These are phyloP conservation scores for Clitocybe nebularis DNA, from an alignment of 1,284 basidiomycete genomes.

Conservation along the genomic window DNA sequence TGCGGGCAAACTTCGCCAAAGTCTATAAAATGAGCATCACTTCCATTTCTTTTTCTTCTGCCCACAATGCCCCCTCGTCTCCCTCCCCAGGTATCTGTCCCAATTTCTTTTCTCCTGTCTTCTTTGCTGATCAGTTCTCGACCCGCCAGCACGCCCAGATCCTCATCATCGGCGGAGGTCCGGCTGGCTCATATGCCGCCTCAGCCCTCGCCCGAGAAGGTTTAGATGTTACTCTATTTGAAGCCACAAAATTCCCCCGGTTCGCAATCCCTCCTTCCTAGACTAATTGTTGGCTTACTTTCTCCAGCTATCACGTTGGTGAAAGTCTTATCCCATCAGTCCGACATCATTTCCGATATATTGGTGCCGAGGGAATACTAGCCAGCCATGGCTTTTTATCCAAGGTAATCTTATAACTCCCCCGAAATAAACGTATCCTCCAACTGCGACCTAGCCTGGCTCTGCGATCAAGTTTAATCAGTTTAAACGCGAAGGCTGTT, in stretches of 20 bases:
- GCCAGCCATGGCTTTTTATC: conserved; percentile 46
- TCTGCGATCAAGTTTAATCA: conserved; percentile 65
- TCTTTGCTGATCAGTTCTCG: neutral
- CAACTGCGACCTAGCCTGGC: too few relatives aligned
- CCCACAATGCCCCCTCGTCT: conserved; percentile 8
- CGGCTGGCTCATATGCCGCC: conserved; percentile 68
- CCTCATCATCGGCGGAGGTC: conserved; percentile 64
- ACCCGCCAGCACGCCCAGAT: conserved; percentile 41
- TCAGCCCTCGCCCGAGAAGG: conserved; percentile 70
- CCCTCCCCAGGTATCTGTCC: conserved; percentile 19
- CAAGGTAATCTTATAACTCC: too few relatives aligned
- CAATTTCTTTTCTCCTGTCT: conserved; percentile 1
- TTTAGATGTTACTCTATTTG: conserved; percentile 61
- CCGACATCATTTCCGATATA: conserved; percentile 55
- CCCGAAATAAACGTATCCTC: too few relatives aligned
- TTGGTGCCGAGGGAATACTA: conserved; percentile 55
- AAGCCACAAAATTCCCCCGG: conserved; percentile 69
- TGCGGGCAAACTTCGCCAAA: too few relatives aligned
- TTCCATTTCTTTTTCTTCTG: conserved; percentile 2
- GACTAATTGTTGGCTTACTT: conserved; percentile 2
- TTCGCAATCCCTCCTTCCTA: conserved; percentile 14
- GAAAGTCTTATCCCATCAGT: conserved; percentile 63
- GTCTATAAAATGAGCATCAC: neutral
- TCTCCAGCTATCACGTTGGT: conserved; percentile 56
- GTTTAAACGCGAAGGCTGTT: conserved; percentile 63